Base-by-base conservation (phyloP, 305 asterid species). In the Fraxinus ornus region DNA sequence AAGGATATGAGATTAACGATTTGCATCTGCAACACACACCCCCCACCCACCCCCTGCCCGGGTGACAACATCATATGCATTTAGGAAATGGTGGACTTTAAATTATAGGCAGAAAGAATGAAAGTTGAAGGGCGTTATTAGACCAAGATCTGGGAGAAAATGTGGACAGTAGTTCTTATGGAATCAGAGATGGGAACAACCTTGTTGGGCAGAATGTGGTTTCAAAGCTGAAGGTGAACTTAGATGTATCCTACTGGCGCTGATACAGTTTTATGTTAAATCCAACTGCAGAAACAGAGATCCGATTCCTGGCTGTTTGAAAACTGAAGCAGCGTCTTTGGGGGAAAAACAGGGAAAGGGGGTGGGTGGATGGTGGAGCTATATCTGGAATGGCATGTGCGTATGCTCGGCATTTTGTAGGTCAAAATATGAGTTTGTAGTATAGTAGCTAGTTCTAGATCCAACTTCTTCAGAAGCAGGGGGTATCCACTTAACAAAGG, bases 201-300 rank as follows among this genome's bases (percentile, higher is more conserved):
- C 57, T 44, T 47, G 57, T 19, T 12, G 17, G 57, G 57, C 57
- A 12, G 57, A 13, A 19, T 15, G 79, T 35, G 37, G 39, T 78
- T 66, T 78, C 33, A 70, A n/a, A 49, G 77, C 76, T 52, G 81
- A 80, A 68, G 37, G 36, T 19, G 55, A 76, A 52, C 74, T 68
- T 52, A 44, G 55, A 44, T 44, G 5, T 44, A 13, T 44, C 55
- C 55, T 12, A 44, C n/a, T 44, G 55, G 55, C n/a, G 19, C 17
- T 13, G 57, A 49, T 15, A 49, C 62, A 49, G 22, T 49, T 15
- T 17, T 49, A 15, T 49, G 21, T 49, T 49, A 4, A 49, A 49
- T 49, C 62, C 7, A 49, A 49, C 62, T 15, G 22, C 62, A 49
- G 76, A 44, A 57, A 37, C 32, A 30, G 24, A 52, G 30, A 22